Conservation (phyloP, 2,329 filamentous ascomycete genomes). For the Pestalotiopsis sp. region DNA sequence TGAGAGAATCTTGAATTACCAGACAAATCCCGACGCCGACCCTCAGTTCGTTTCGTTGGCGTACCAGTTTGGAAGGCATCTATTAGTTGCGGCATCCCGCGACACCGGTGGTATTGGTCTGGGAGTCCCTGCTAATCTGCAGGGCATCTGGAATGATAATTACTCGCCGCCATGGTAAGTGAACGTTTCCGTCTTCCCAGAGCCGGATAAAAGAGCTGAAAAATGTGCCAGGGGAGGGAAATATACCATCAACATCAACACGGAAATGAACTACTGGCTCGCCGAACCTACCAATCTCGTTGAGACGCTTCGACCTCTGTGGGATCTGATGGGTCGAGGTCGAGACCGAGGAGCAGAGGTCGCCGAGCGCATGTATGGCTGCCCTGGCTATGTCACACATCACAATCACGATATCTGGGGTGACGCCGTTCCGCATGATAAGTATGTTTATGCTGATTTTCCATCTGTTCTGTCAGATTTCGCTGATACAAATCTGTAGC, state of each 20-base stretch:
- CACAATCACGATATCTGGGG: slow-evolving; percentile 41
- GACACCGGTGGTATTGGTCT: slow-evolving; percentile 18
- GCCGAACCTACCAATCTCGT: slow-evolving; percentile 4
- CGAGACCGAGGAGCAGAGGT: slow-evolving; percentile 33
- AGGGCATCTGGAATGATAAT: slow-evolving; percentile 45
- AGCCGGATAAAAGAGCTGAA: neutral
- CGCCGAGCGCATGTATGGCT: slow-evolving; percentile 34
- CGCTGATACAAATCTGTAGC: neutral
- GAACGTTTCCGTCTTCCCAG: slow-evolving; percentile 11
- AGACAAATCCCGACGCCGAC: slow-evolving; percentile 15
- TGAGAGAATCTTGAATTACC: slow-evolving; percentile 1
- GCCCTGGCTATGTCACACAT: slow-evolving; percentile 34
- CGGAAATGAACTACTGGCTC: slow-evolving; percentile 32
- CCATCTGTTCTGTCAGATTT: slow-evolving; percentile 28
- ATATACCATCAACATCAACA: slow-evolving; percentile 47
- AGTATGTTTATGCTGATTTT: slow-evolving; percentile 27
- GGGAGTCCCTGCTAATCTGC: slow-evolving; percentile 42
- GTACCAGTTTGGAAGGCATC: slow-evolving; percentile 36
- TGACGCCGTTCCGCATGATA: slow-evolving; percentile 36
- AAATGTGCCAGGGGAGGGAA: slow-evolving; percentile 30
- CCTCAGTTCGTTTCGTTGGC: slow-evolving; percentile 29
- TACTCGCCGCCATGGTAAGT: slow-evolving; percentile 39
- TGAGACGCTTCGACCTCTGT: slow-evolving; percentile 27
- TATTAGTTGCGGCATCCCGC: slow-evolving; percentile 34
- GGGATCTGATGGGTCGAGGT: slow-evolving; percentile 35